phyloP scores from a whole-genome alignment of 495 filamentous ascomycete species.

The Cladorrhinum samala region DNA sequence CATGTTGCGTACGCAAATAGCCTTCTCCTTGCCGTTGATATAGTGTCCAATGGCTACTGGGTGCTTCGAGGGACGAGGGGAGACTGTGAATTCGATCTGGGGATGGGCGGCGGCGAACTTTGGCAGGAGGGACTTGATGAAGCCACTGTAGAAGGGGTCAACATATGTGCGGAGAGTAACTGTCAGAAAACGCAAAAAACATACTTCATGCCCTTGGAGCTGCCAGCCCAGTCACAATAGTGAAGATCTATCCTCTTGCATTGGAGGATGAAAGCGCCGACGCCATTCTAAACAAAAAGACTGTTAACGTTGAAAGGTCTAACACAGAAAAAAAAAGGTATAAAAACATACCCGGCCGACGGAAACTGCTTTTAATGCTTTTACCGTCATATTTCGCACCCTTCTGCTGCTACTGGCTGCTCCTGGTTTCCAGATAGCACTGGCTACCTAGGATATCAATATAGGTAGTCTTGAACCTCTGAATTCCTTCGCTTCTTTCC shows the following conservation, averaged over 20 bases:
- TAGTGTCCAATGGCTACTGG: slow-evolving; percentile 82
- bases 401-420: no score
- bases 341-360: slow-evolving; percentile 55
- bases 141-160: slow-evolving; percentile 47
- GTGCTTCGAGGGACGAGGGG: slow-evolving; percentile 79
- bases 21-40: slow-evolving; percentile 80
- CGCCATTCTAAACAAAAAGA: slow-evolving; percentile 66
- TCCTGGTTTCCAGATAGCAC: no score
- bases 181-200: slow-evolving; percentile 16
- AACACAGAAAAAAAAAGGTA: no score
- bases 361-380: slow-evolving; percentile 53
- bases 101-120: slow-evolving; percentile 74
- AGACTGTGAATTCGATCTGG: slow-evolving; percentile 84
- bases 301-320: neutral
- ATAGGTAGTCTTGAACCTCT: no score
- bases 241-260: slow-evolving; percentile 93
- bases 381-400: slow-evolving; percentile 58
- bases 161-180: neutral
- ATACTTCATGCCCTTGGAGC: slow-evolving; percentile 91
- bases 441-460: no score
- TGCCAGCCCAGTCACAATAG: slow-evolving; percentile 93
- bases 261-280: slow-evolving; percentile 94
- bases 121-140: slow-evolving; percentile 69
- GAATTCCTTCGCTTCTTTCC: no score
- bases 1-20: slow-evolving; percentile 83